These are phyloP conservation scores for Arabidopsis lyrata DNA, from an alignment of 441 rosid species.

Conservation along the genomic window DNA sequence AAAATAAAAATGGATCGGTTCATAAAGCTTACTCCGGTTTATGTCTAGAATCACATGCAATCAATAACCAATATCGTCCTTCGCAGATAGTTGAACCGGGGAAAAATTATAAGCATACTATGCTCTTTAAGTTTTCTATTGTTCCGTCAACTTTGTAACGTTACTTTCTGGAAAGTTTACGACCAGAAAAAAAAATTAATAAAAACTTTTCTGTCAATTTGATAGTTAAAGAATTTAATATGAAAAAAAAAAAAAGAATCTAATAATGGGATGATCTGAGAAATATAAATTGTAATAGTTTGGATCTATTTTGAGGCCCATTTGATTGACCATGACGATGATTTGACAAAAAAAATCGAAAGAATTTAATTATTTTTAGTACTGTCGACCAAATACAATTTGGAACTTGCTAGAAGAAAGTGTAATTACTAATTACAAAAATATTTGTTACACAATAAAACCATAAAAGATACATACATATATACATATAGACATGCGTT, in stretches of 20 bases:
- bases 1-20: neutral
- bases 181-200: neutral
- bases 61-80: neutral
- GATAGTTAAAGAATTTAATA: neutral
- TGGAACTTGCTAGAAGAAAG: conserved; percentile 21
- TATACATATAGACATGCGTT: neutral
- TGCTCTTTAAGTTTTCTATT: conserved; percentile 3
- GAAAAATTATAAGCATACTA: neutral
- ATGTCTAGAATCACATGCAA: conserved; percentile 14
- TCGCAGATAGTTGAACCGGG: conserved; percentile 1
- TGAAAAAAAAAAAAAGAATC: too few species aligned
- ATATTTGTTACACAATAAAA: too few species aligned
- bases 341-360: too few species aligned
- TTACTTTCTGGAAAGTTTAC: neutral
- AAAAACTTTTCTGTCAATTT: neutral
- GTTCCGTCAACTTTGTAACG: neutral
- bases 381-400: conserved; percentile 18
- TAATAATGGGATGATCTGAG: too few species aligned
- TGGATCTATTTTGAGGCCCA: neutral
- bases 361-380: neutral
- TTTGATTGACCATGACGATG: neutral
- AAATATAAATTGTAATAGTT: too few species aligned
- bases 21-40: conserved; percentile 1
- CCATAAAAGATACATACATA: conserved; percentile 25
- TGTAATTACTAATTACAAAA: conserved; percentile 15